A percentile compares a stretch with the other conserved stretches of the same genome.
Conservation (phyloP, 805 yeast species). For the Clavispora santaluciae region DNA sequence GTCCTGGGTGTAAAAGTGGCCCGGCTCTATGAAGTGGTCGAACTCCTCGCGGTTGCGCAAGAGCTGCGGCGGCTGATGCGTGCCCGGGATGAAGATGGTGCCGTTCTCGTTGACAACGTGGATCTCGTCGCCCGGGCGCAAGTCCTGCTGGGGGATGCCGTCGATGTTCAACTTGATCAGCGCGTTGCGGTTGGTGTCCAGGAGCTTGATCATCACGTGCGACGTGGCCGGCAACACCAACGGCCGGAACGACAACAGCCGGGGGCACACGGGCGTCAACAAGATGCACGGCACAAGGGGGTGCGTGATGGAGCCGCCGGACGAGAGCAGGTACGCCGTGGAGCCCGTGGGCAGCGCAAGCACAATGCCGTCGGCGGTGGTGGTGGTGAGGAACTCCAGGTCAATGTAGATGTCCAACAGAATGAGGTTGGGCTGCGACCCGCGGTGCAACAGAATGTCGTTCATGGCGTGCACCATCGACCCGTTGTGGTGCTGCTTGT, state of each 20-base stretch:
- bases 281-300: slow-evolving; percentile 81
- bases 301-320: slow-evolving; percentile 92
- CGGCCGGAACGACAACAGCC: slow-evolving; percentile 88
- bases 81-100: slow-evolving; percentile 50
- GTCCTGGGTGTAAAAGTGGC: slow-evolving; percentile 7
- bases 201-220: slow-evolving; percentile 60
- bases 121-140: slow-evolving; percentile 74
- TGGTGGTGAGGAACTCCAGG: slow-evolving; percentile 78
- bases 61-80: slow-evolving; percentile 37
- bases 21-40: slow-evolving; percentile 20
- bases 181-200: slow-evolving; percentile 41
- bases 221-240: slow-evolving; percentile 74
- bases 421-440: slow-evolving; percentile 80
- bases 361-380: slow-evolving; percentile 87
- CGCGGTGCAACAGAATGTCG: slow-evolving; percentile 84
- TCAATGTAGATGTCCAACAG: slow-evolving; percentile 81
- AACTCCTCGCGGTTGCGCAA: slow-evolving; percentile 13
- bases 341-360: slow-evolving; percentile 93
- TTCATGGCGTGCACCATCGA: slow-evolving; percentile 78
- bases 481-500: slow-evolving; percentile 17
- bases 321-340: slow-evolving; percentile 82
- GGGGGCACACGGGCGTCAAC: slow-evolving; percentile 87
- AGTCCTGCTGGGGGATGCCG: slow-evolving; percentile 69
- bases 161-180: slow-evolving; percentile 65
- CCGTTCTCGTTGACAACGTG: slow-evolving; percentile 66